phyloP scores from a whole-genome alignment of 2,329 filamentous ascomycete species.

The Ophiobolus disseminans region DNA sequence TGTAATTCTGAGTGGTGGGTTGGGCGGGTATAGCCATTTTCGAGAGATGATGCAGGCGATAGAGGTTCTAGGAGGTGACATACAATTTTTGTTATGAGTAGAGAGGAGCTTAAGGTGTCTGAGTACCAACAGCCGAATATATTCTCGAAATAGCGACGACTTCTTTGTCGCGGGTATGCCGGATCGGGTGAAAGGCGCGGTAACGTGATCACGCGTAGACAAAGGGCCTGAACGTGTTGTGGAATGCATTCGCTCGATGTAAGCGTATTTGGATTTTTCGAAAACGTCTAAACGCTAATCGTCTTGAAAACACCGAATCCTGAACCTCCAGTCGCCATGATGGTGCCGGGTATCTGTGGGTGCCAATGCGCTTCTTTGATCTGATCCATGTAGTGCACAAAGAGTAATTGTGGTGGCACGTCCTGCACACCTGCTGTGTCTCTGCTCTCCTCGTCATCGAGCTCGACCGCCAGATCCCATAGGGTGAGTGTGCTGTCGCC shows the following conservation, averaged over 20 bases:
- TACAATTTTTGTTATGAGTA: too few relatives aligned
- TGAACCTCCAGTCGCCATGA: slow-evolving; percentile 89
- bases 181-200: slow-evolving; percentile 8
- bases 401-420: slow-evolving; percentile 91
- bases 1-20: too few relatives aligned
- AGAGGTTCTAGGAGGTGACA: too few relatives aligned
- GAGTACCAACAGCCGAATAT: too few relatives aligned
- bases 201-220: slow-evolving; percentile 30
- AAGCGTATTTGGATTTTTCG: background rate
- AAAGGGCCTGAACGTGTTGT: slow-evolving; percentile 4
- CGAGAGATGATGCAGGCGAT: too few relatives aligned
- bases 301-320: slow-evolving; percentile 68
- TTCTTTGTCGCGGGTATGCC: slow-evolving; percentile 15
- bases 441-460: slow-evolving; percentile 95
- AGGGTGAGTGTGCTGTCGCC: slow-evolving; percentile 93
- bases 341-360: slow-evolving; percentile 86
- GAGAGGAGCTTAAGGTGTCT: too few relatives aligned
- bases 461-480: slow-evolving; percentile 95
- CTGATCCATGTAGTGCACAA: slow-evolving; percentile 94
- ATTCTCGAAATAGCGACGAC: background rate
- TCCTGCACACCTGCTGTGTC: slow-evolving; percentile 87
- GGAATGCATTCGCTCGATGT: slow-evolving; percentile 6
- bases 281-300: slow-evolving; percentile 44
- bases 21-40: too few relatives aligned
- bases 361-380: slow-evolving; percentile 99